These are phyloP conservation scores for Ascochyta lentis DNA, from an alignment of 2,329 filamentous ascomycete genomes.

Conservation along the genomic window DNA sequence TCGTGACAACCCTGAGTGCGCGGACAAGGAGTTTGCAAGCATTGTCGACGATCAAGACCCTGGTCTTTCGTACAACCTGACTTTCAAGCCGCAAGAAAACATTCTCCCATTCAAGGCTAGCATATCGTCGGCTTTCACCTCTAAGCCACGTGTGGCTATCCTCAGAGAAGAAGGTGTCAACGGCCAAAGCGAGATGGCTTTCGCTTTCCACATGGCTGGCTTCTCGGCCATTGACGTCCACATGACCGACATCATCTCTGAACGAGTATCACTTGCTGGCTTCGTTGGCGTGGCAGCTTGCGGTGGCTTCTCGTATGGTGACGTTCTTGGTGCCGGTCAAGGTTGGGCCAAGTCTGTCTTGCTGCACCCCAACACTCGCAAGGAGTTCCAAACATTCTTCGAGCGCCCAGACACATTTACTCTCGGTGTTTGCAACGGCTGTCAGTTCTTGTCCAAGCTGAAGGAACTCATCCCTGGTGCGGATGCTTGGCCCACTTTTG, in stretches of 20 bases:
- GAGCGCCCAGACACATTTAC: conserved; percentile 86
- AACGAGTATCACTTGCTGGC: conserved; percentile 77
- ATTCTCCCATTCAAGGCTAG: conserved; percentile 72
- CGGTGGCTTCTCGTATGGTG: conserved; percentile 94
- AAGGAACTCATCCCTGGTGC: conserved; percentile 88
- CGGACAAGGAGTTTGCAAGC: conserved; percentile 79
- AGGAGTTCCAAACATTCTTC: conserved; percentile 86
- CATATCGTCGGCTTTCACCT: conserved; percentile 66
- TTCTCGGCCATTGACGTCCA: conserved; percentile 93
- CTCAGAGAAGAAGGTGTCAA: conserved; percentile 96
- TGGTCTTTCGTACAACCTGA: conserved; percentile 83
- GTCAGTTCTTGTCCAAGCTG: conserved; percentile 87
- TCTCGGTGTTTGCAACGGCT: conserved; percentile 95
- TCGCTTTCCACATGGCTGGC: conserved; percentile 88
- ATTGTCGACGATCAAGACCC: conserved; percentile 79
- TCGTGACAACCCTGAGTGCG: conserved; percentile 85
- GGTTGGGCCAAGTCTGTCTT: conserved; percentile 96
- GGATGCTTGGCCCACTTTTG: conserved; percentile 81
- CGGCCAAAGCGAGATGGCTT: conserved; percentile 96
- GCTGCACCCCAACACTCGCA: conserved; percentile 76
- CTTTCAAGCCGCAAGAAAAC: conserved; percentile 78
- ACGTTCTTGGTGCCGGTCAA: conserved; percentile 90
- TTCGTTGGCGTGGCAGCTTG: conserved; percentile 93
- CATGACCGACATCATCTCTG: conserved; percentile 89
- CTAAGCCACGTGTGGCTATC: conserved; percentile 82